These are phyloP conservation scores for Colletotrichum neosansevieriae DNA, from an alignment of 2,329 filamentous ascomycete species.

Conservation along the genomic window DNA sequence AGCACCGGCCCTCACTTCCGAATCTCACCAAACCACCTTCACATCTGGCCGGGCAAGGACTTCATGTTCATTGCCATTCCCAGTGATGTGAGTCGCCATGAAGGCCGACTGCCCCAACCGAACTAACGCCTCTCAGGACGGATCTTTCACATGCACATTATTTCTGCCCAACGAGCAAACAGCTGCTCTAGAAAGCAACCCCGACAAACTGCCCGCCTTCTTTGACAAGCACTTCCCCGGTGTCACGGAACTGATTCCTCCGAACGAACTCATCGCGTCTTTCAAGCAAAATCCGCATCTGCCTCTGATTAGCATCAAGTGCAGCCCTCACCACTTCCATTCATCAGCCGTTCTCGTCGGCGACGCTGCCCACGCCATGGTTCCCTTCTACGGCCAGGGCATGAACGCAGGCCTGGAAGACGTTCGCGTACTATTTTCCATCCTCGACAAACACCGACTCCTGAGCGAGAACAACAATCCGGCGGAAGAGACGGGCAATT, in stretches of 20 bases:
- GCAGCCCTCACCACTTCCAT: slow-evolving; percentile 85
- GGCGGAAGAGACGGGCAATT: slow-evolving; percentile 49
- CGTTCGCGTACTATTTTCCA: slow-evolving; percentile 86
- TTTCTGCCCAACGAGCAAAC: slow-evolving; percentile 84
- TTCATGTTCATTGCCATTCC: slow-evolving; percentile 99
- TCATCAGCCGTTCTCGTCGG: slow-evolving; percentile 87
- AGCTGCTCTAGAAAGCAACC: slow-evolving; percentile 72
- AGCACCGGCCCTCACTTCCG: slow-evolving; percentile 65
- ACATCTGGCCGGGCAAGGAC: slow-evolving; percentile 95
- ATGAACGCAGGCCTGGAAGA: slow-evolving; percentile 98
- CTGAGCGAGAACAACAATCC: slow-evolving; percentile 59
- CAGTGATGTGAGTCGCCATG: slow-evolving; percentile 61
- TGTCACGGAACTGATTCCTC: slow-evolving; percentile 78
- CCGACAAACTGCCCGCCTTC: slow-evolving; percentile 73
- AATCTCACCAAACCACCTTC: slow-evolving; percentile 92
- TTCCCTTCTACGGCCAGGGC: slow-evolving; percentile 97
- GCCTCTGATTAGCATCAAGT: slow-evolving; percentile 94
- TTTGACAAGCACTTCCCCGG: slow-evolving; percentile 91
- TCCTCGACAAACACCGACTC: slow-evolving; percentile 76
- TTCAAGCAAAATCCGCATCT: slow-evolving; percentile 89
- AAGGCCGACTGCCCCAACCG: accelerated
- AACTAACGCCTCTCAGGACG: slow-evolving; percentile 67
- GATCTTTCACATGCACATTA: slow-evolving; percentile 93
- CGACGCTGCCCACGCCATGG: slow-evolving; percentile 97
- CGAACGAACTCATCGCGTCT: slow-evolving; percentile 75